Conservation (phyloP, 2,329 filamentous ascomycete species). For the Claviceps maximensis region DNA sequence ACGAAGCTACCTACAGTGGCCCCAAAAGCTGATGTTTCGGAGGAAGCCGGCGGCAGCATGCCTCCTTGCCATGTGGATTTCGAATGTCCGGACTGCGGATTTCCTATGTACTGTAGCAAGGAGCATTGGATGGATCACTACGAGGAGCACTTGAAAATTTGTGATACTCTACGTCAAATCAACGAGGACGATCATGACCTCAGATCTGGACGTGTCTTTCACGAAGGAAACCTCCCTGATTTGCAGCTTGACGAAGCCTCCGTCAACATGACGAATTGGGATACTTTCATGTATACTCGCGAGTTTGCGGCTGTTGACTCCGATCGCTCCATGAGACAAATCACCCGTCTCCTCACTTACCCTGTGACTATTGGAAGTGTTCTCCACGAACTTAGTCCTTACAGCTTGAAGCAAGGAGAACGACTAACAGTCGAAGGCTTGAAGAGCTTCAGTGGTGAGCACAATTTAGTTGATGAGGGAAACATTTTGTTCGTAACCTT, state of each 20-base stretch:
- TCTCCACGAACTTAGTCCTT: constrained; percentile 87
- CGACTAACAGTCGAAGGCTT: constrained; percentile 77
- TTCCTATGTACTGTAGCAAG: constrained; percentile 87
- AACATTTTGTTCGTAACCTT: background rate
- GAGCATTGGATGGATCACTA: constrained; percentile 96
- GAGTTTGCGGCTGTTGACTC: constrained; percentile 86
- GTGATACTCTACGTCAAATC: constrained; percentile 79
- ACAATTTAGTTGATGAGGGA: background rate
- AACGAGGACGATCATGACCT: constrained; percentile 98
- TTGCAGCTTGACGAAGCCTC: constrained; percentile 83
- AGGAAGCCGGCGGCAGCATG: constrained; percentile 38
- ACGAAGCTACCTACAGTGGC: constrained; percentile 55
- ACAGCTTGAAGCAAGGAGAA: constrained; percentile 61
- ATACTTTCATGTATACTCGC: constrained; percentile 87
- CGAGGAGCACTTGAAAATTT: constrained; percentile 82
- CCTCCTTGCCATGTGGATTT: constrained; percentile 77
- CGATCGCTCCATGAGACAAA: constrained; percentile 82
- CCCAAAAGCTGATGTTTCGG: constrained; percentile 48
- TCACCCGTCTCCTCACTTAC: constrained; percentile 85
- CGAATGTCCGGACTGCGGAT: constrained; percentile 91
- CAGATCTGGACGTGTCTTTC: constrained; percentile 78
- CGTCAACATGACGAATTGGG: constrained; percentile 98
- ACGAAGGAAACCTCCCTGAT: constrained; percentile 84
- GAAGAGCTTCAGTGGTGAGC: constrained; percentile 82
- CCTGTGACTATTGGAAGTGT: constrained; percentile 85